A percentile compares a stretch with the other conserved stretches of the same genome.
Conservation (phyloP, 352 stramenopile species). For the Globisporangium paroecandrum region DNA sequence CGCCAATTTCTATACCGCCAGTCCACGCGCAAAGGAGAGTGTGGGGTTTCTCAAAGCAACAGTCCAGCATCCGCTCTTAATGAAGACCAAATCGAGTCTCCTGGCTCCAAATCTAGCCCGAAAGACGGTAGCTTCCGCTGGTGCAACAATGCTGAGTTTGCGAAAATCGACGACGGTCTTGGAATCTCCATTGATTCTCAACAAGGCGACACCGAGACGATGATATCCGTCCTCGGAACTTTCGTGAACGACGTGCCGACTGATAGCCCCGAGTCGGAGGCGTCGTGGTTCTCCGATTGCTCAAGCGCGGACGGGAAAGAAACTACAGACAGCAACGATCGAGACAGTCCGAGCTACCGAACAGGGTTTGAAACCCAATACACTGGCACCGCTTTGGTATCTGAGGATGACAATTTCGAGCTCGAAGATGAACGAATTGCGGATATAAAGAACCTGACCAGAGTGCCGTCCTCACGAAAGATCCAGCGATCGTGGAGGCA, state of each 20-base stretch:
- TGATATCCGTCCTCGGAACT: conserved; percentile 25
- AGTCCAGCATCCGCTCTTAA: not conserved
- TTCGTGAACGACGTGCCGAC: conserved; percentile 22
- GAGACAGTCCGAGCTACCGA: conserved; percentile 12
- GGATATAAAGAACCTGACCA: not conserved
- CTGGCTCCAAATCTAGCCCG: not conserved
- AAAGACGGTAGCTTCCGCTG: not conserved
- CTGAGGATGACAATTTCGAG: not conserved
- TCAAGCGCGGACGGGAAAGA: conserved; percentile 15
- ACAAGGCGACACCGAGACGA: conserved; percentile 29
- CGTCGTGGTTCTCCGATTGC: conserved; percentile 28
- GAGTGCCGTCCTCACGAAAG: conserved; percentile 8
- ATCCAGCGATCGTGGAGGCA: conserved; percentile 21
- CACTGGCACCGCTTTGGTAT: not conserved
- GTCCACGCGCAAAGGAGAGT: not conserved
- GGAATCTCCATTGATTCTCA: conserved; percentile 13
- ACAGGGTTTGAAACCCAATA: not conserved
- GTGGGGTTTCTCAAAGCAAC: not conserved
- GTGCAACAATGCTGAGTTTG: not conserved
- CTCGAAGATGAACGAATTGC: not conserved
- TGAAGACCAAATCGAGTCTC: not conserved
- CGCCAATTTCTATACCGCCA: not conserved
- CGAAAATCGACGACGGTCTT: not conserved
- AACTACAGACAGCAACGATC: conserved; percentile 8
- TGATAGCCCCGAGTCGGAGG: conserved; percentile 13